Conservation (phyloP, 2,329 filamentous ascomycete genomes). For the Polytolypa hystricis region DNA sequence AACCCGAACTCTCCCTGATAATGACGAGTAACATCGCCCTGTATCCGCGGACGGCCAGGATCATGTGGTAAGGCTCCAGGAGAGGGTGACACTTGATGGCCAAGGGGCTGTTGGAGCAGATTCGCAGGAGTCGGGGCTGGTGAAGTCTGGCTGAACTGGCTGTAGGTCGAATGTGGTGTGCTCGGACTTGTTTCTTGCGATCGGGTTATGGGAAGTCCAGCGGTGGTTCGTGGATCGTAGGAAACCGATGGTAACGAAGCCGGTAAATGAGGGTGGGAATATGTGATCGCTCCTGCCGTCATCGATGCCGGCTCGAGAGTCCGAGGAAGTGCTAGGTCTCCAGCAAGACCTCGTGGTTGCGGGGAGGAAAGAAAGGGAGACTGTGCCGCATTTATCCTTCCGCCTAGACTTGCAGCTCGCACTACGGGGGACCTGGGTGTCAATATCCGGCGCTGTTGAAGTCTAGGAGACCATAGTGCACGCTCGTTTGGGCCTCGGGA, state of each 20-base stretch:
- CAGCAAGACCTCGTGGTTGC: constrained; percentile 17
- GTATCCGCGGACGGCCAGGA: background rate
- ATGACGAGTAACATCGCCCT: no score
- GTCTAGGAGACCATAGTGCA: constrained; percentile 24
- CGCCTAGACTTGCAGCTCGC: constrained; percentile 20
- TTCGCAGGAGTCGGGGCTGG: constrained; percentile 4
- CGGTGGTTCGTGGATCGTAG: constrained; percentile 2
- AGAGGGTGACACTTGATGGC: constrained; percentile 2
- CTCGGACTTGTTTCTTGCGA: constrained; percentile 9
- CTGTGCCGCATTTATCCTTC: constrained; percentile 22
- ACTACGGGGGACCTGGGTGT: constrained; percentile 28
- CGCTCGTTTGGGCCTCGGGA: constrained; percentile 14
- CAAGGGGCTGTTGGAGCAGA: constrained; percentile 9
- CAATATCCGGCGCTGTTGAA: constrained; percentile 21
- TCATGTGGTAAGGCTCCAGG: constrained; percentile 3
- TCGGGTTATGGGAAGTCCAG: constrained; percentile 4
- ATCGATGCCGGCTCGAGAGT: constrained; percentile 3
- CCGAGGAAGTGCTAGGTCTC: background rate
- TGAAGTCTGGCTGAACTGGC: constrained; percentile 9
- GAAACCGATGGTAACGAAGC: constrained; percentile 1
- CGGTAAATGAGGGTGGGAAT: constrained; percentile 6
- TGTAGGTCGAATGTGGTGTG: constrained; percentile 10
- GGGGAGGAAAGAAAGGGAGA: constrained; percentile 27
- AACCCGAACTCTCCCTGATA: background rate
- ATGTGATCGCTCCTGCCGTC: constrained; percentile 2